Conservation (phyloP, 495 filamentous ascomycete genomes). For the Penicillium maclennaniae region DNA sequence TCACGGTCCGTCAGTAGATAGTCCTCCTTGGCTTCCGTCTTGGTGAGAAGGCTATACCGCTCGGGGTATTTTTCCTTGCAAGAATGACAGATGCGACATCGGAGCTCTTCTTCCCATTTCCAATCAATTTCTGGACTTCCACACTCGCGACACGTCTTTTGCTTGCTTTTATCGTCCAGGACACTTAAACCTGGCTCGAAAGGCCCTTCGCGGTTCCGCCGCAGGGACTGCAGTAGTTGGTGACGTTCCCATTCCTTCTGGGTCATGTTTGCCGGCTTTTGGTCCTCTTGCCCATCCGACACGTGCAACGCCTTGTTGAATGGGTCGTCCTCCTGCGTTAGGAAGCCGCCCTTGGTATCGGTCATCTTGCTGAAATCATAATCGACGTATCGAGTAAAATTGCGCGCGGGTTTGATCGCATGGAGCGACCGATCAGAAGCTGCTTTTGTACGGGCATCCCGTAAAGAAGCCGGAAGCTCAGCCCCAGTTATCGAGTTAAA, state of each 20-base stretch:
- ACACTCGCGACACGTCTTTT: slow-evolving; percentile 81
- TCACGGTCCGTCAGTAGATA: slow-evolving; percentile 91
- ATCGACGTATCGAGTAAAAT: slow-evolving; percentile 89
- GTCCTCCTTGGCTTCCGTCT: slow-evolving; percentile 93
- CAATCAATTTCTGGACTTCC: slow-evolving; percentile 82
- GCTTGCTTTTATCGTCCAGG: slow-evolving; percentile 55
- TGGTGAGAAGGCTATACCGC: slow-evolving; percentile 89
- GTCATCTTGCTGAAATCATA: slow-evolving; percentile 98
- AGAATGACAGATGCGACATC: slow-evolving; percentile 61
- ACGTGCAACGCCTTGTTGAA: slow-evolving; percentile 72
- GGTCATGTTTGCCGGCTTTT: slow-evolving; percentile 85
- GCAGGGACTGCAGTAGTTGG: slow-evolving; percentile 63
- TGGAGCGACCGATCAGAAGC: slow-evolving; percentile 41
- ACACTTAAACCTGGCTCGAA: slow-evolving; percentile 83
- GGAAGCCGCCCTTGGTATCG: slow-evolving; percentile 93
- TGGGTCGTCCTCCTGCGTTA: slow-evolving; percentile 84
- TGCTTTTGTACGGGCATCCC: slow-evolving; percentile 55
- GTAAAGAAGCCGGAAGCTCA: slow-evolving; percentile 56
- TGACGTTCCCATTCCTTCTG: slow-evolving; percentile 87
- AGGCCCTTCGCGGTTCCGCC: slow-evolving; percentile 70
- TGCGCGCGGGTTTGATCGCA: slow-evolving; percentile 66
- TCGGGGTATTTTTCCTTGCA: slow-evolving; percentile 90
- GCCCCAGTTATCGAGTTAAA: slow-evolving; percentile 60
- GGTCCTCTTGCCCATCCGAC: slow-evolving; percentile 46
- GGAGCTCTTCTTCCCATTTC: slow-evolving; percentile 83